These are phyloP conservation scores for Eucalyptus pauciflora DNA, from an alignment of 345 rosid genomes.

Conservation along the genomic window DNA sequence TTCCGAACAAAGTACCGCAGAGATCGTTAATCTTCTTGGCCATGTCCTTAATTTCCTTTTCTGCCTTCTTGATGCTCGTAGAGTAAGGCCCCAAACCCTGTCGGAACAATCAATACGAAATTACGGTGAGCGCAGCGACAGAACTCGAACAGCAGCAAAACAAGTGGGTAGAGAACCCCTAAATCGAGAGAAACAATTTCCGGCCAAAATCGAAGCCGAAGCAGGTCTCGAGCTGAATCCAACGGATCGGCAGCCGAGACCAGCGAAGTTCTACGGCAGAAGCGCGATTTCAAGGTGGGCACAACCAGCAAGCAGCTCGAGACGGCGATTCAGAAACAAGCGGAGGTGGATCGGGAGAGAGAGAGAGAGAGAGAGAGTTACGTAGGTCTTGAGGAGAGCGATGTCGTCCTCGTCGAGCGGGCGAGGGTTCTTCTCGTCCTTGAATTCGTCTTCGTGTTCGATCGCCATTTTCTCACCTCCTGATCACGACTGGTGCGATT, in stretches of 20 bases:
- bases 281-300: background rate
- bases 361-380: background rate
- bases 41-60: constrained; percentile 86
- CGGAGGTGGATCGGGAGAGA: background rate
- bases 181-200: background rate
- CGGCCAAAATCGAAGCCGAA: background rate
- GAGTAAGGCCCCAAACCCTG: constrained; percentile 97
- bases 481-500: background rate
- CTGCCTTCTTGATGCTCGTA: constrained; percentile 73
- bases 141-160: background rate
- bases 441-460: constrained; percentile 41
- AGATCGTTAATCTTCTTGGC: constrained; percentile 86
- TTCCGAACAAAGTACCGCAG: constrained; percentile 38
- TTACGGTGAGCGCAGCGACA: background rate
- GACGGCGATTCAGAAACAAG: background rate
- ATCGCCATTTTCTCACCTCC: constrained; percentile 9
- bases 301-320: background rate
- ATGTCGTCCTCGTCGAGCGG: constrained; percentile 92
- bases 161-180: background rate
- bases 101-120: background rate
- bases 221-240: background rate
- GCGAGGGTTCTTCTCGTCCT: constrained; percentile 83
- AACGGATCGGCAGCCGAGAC: background rate
- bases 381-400: constrained; percentile 89
- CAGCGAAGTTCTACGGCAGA: background rate